Base-by-base conservation (phyloP, 768 basidiomycete genomes). In the Rhizopogon vulgaris region DNA sequence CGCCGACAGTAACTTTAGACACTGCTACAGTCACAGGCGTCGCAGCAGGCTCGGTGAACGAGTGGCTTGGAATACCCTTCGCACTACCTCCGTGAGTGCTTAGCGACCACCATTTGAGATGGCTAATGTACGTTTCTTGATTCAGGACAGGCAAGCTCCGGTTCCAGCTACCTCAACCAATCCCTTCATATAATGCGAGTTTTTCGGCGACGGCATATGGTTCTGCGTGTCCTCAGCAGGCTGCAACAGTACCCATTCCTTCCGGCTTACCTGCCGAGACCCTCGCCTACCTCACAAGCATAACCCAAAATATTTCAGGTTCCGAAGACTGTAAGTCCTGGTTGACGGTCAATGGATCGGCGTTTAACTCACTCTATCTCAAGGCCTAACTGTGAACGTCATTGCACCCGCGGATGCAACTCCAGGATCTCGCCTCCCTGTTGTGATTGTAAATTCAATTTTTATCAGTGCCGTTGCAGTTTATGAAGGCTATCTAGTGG, bases 341-440 rank as follows among this genome's bases (percentile, higher is more conserved):
- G 14, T 17, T 32, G 11, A 27, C 24, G 7, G 22, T 15, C n/a
- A 22, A 39, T 24, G 42, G 1, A 15, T 15, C 11, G 10, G 10
- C 34, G 3, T 34, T 40, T 24, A 38, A 15, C n/a, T 4, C 14
- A 24, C 36, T 30, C 15, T 3, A 27, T 24, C 15, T 0, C 10
- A 24, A 59, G 79, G 80, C 63, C 66, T 83, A n/a, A 79, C 73
- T 1, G 52, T 84, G 36, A 81, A 83, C 55, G 72, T 83, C 15
- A 56, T 79, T 27, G 73, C 70, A 43, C 80, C 82, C 5, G 60
- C 64, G 2, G 62, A 56, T 34, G 70, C 75, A 1, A 73, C 70
- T 0, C 49, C 74, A 2, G 58, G 58, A 0, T 73, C 73, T 6
- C 76, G 76, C 48, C 64, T 82, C 3, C 82, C 82, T 2, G 78